Evolutionary conservation across 441 rosid species (phyloP).

Genomic region (Pelargonium exstipulatum): DNA sequence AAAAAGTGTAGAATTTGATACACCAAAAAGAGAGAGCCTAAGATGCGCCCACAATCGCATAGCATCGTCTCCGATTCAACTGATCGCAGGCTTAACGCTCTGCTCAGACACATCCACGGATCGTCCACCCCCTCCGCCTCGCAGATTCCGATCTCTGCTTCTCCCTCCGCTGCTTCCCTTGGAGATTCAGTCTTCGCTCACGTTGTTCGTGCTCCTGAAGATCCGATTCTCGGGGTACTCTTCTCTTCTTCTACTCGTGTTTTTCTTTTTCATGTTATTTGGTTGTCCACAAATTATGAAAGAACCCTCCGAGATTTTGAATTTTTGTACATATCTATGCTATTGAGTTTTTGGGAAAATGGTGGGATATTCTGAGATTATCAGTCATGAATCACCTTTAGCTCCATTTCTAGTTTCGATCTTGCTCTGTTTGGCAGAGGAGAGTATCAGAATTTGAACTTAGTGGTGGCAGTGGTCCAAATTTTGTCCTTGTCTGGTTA

Average conservation of each 20-base stretch:
- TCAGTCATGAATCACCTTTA: background rate
- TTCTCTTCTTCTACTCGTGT: background rate
- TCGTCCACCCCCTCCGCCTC: conserved; percentile 17
- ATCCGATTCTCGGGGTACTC: conserved; percentile 84
- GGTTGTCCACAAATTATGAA: background rate
- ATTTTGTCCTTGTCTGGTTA: background rate
- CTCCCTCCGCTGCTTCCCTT: conserved; percentile 35
- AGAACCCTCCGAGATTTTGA: too few species aligned
- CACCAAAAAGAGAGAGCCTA: background rate
- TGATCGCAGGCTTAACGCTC: conserved; percentile 59
- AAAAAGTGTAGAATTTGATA: background rate
- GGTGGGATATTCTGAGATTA: background rate
- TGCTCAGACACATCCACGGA: conserved; percentile 49
- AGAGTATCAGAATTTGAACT: background rate
- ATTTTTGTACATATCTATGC: background rate
- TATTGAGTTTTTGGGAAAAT: background rate
- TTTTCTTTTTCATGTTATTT: background rate
- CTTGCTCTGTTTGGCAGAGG: background rate
- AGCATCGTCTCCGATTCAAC: conserved; percentile 24
- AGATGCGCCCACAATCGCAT: conserved; percentile 21
- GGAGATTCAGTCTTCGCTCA: conserved; percentile 73
- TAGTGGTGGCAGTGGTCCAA: background rate
- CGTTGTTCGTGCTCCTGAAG: conserved; percentile 86
- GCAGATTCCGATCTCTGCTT: conserved; percentile 35
- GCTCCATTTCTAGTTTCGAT: background rate